Percentiles rank a stretch among this genome's conserved stretches.
Evolutionary conservation across 1,139 yeast genomes (phyloP).

Genomic region (Yamadazyma trypodendri): DNA sequence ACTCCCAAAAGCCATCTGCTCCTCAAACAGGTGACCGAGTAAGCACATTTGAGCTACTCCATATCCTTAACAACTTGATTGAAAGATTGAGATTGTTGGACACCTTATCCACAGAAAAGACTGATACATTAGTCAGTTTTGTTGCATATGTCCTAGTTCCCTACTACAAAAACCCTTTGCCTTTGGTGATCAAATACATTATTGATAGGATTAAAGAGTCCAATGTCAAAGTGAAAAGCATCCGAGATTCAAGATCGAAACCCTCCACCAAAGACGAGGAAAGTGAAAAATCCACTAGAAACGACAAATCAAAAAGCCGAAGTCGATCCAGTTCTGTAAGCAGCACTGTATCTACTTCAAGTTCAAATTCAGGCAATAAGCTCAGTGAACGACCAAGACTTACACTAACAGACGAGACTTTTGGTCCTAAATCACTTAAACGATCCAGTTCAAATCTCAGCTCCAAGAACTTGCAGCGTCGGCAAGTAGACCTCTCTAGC

Average conservation of each 20-base stretch:
- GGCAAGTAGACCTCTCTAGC: slow-evolving; percentile 45
- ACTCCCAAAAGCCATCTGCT: not conserved
- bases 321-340: slow-evolving; percentile 3
- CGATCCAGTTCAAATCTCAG: slow-evolving; percentile 45
- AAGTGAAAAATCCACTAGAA: not conserved
- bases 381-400: slow-evolving; percentile 9
- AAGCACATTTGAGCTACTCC: slow-evolving; percentile 7
- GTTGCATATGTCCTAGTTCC: slow-evolving; percentile 55
- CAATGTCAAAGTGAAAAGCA: slow-evolving; percentile 30
- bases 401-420: slow-evolving; percentile 18
- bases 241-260: slow-evolving; percentile 1
- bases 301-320: not conserved
- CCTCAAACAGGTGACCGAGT: not conserved
- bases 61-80: slow-evolving; percentile 40
- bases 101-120: slow-evolving; percentile 36
- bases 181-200: slow-evolving; percentile 46
- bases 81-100: slow-evolving; percentile 61
- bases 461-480: slow-evolving; percentile 39
- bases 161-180: slow-evolving; percentile 49
- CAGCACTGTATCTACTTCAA: not conserved
- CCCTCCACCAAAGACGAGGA: slow-evolving; percentile 1
- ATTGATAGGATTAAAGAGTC: slow-evolving; percentile 51
- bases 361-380: not conserved
- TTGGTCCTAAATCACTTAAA: slow-evolving; percentile 34
- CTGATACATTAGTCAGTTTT: slow-evolving; percentile 44